These are phyloP conservation scores for Moricandia moricandioides DNA, from an alignment of 345 rosid genomes.

Conservation along the genomic window DNA sequence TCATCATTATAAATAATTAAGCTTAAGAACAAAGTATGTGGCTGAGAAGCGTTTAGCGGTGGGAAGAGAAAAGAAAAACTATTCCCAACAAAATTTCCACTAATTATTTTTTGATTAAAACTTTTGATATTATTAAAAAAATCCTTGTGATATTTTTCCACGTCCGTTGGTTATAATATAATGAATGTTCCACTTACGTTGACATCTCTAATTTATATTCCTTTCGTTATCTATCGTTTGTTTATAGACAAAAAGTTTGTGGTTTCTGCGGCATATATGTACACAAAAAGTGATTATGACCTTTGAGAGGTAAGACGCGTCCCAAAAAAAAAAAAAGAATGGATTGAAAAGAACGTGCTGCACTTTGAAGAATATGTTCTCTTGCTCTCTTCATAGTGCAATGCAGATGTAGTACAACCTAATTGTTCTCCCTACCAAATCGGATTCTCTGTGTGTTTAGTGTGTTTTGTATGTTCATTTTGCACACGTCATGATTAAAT, in stretches of 20 bases:
- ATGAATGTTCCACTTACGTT: constrained; percentile 33
- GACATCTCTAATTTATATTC: constrained; percentile 18
- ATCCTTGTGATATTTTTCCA: constrained; percentile 16
- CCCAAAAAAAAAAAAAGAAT: constrained; percentile 3
- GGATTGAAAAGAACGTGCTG: constrained; percentile 4
- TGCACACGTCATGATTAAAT: constrained; percentile 9
- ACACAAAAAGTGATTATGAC: constrained; percentile 27
- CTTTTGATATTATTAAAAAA: background rate
- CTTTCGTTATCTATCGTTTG: constrained; percentile 33
- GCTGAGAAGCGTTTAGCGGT: constrained; percentile 30
- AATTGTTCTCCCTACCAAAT: constrained; percentile 28
- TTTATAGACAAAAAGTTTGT: constrained; percentile 15
- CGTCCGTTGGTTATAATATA: constrained; percentile 4
- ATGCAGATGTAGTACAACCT: constrained; percentile 18
- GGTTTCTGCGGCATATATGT: constrained; percentile 31
- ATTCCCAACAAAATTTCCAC: constrained; percentile 15
- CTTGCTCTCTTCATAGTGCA: background rate
- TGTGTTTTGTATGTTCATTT: constrained; percentile 15
- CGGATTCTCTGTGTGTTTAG: too few relatives aligned
- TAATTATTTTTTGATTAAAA: background rate
- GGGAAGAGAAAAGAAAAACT: constrained; percentile 15
- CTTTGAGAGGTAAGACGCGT: constrained; percentile 33
- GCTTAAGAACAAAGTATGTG: constrained; percentile 14
- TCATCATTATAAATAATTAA: constrained; percentile 32
- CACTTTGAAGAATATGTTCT: constrained; percentile 33